A percentile compares a stretch with the other conserved stretches of the same genome.
Evolutionary conservation across 2,329 filamentous ascomycete species (phyloP).

Genomic region (Scortechinia acanthostroma): DNA sequence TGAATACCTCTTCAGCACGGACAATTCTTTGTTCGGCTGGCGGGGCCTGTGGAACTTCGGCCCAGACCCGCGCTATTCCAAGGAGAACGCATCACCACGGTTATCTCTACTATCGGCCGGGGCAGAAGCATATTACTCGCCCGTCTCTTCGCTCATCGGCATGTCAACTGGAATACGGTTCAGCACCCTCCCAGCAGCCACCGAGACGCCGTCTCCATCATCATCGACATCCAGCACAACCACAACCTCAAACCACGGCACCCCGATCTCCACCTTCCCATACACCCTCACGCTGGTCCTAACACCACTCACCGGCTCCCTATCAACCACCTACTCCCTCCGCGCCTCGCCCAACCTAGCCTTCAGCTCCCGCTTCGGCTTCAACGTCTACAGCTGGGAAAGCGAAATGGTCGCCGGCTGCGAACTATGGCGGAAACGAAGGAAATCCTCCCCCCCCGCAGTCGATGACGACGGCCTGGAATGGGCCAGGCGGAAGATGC

Average conservation of each 20-base stretch:
- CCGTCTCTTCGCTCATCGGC: not conserved
- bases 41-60: conserved; percentile 67
- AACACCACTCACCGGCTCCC: conserved; percentile 60
- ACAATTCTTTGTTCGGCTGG: conserved; percentile 56
- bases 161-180: conserved; percentile 61
- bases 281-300: conserved; percentile 62
- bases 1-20: conserved; percentile 64
- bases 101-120: conserved; percentile 24
- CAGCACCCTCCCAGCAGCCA: conserved; percentile 49
- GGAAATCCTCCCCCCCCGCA: conserved; percentile 4
- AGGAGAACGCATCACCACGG: conserved; percentile 3
- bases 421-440: conserved; percentile 49
- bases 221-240: conserved; percentile 19
- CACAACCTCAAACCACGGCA: not conserved
- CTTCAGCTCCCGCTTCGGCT: conserved; percentile 63
- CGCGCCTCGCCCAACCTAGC: conserved; percentile 54
- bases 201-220: conserved; percentile 44
- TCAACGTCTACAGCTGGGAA: conserved; percentile 69
- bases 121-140: conserved; percentile 45
- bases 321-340: conserved; percentile 61
- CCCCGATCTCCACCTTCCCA: not conserved
- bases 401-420: conserved; percentile 59
- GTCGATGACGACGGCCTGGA: not conserved
- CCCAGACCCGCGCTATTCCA: conserved; percentile 29
- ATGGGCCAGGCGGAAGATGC: conserved; percentile 4